These are phyloP conservation scores for Starmerella stigmatis DNA, from an alignment of 805 yeast species.

Conservation along the genomic window DNA sequence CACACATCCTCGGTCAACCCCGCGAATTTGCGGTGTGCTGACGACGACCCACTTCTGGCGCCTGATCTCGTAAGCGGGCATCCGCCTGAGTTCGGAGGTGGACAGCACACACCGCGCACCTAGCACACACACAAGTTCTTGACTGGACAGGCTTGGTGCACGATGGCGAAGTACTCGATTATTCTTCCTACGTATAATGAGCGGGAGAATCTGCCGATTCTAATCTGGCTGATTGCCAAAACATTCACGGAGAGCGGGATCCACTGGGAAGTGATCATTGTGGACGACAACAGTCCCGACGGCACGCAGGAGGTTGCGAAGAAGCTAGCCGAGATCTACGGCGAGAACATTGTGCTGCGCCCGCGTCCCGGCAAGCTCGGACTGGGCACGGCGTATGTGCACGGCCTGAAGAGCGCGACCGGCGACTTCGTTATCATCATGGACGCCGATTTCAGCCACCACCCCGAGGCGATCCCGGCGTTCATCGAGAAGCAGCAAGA, in stretches of 20 bases:
- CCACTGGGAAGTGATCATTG: conserved; percentile 68
- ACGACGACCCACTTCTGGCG: too few species aligned
- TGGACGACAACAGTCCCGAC: conserved; percentile 72
- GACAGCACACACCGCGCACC: too few species aligned
- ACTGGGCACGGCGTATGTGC: conserved; percentile 70
- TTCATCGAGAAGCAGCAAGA: conserved; percentile 52
- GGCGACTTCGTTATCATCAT: conserved; percentile 69
- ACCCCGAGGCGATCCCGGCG: conserved; percentile 65
- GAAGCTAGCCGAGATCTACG: conserved; percentile 37
- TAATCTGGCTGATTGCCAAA: conserved; percentile 57
- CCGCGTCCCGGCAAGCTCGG: conserved; percentile 72
- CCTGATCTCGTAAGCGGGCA: too few species aligned
- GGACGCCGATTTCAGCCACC: conserved; percentile 77
- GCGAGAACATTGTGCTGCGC: conserved; percentile 53
- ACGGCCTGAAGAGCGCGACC: conserved; percentile 58
- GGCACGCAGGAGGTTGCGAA: conserved; percentile 53
- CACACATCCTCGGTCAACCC: too few species aligned
- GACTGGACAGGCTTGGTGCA: not conserved
- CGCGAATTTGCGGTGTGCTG: too few species aligned
- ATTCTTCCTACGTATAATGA: conserved; percentile 73
- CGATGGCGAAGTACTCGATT: conserved; percentile 49
- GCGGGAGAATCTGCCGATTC: conserved; percentile 56
- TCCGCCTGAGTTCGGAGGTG: too few species aligned
- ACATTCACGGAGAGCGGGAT: conserved; percentile 48
- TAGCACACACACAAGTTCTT: too few species aligned